Evolutionary conservation across 768 basidiomycete species (phyloP).

Genomic region (Boletus coccyginus): DNA sequence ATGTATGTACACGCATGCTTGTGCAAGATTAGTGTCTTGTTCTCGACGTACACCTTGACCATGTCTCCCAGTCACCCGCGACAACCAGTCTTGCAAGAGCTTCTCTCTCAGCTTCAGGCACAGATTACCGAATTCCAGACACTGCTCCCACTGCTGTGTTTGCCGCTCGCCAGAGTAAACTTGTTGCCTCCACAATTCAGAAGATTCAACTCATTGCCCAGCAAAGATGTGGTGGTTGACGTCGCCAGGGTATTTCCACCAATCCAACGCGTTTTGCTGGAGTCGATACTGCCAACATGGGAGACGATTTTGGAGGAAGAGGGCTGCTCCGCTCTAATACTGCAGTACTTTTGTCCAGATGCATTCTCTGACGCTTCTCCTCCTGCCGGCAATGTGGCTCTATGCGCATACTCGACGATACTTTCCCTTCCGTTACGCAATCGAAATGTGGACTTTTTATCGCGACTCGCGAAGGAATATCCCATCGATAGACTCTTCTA

Average conservation of each 20-base stretch:
- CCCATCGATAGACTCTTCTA: constrained; percentile 65
- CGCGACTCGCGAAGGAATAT: constrained; percentile 56
- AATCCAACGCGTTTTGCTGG: constrained; percentile 66
- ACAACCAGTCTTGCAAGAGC: constrained; percentile 27
- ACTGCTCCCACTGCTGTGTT: constrained; percentile 53
- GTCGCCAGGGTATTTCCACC: constrained; percentile 40
- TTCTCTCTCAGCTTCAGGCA: constrained; percentile 44
- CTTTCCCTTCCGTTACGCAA: constrained; percentile 46
- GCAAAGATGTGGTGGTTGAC: constrained; percentile 16
- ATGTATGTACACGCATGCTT: not conserved
- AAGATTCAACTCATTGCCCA: constrained; percentile 39
- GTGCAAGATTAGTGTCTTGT: not conserved
- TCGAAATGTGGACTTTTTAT: constrained; percentile 52
- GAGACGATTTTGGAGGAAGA: constrained; percentile 50
- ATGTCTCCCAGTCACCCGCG: constrained; percentile 12
- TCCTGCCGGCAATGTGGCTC: constrained; percentile 51
- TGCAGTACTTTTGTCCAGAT: constrained; percentile 77
- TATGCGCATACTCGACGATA: constrained; percentile 65
- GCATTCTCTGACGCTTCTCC: constrained; percentile 50
- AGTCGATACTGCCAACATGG: constrained; percentile 71
- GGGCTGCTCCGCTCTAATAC: constrained; percentile 42
- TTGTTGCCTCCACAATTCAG: constrained; percentile 60
- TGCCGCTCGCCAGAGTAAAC: constrained; percentile 54
- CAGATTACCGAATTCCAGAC: constrained; percentile 47
- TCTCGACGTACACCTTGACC: not conserved